Evolutionary conservation across 805 yeast genomes (phyloP), one percentile per base, ranked within the genome.

Genomic region (Kurtzmaniella cleridarum): DNA sequence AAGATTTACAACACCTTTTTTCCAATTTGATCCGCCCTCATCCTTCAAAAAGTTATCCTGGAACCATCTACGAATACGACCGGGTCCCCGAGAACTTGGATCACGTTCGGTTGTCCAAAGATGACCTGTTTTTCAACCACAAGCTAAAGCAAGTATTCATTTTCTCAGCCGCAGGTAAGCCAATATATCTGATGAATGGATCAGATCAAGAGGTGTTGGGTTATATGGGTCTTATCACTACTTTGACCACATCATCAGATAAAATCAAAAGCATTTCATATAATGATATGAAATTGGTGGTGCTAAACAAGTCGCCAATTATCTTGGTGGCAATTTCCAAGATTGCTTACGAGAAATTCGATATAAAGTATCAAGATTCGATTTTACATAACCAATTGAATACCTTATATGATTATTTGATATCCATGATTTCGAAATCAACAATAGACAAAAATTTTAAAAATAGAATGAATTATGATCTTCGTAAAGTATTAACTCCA

Each of bases 101-200:
- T 5, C 8, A 20, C 8, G 24, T 20, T 8, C 24, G 24, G 7
- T 20, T 20, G 24, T 47, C 46, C 27, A 56, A 57, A 35, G 18
- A 37, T 5, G 29, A 41, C 9, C 44, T 43, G 20, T 14, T 23
- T 5, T 66, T 69, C 42, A 60, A 55, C 39, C 29, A 41, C 15
- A 68, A 64, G 34, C 48, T 63, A 39, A 88, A 87, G 55, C 95
- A 88, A 43, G 85, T 83, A 52, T 83, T 86, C 48, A 76, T 89
- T 3, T 64, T 89, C 8, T 84, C 95, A 0, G 65, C 80, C 2
- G 95, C 96, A 1, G 96, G 96, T 0, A 89, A 89, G 55, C 95
- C 95, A 2, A 81, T 89, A 5, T 89, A 83, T 58, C 77, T 95
- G 2, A 67, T 81, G 70, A 77, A 80, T 54, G 95, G 93, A 2